Evolutionary conservation across 305 asterid species (phyloP), one percentile per base, ranked within the genome.

Genomic region (Fraxinus ornus): DNA sequence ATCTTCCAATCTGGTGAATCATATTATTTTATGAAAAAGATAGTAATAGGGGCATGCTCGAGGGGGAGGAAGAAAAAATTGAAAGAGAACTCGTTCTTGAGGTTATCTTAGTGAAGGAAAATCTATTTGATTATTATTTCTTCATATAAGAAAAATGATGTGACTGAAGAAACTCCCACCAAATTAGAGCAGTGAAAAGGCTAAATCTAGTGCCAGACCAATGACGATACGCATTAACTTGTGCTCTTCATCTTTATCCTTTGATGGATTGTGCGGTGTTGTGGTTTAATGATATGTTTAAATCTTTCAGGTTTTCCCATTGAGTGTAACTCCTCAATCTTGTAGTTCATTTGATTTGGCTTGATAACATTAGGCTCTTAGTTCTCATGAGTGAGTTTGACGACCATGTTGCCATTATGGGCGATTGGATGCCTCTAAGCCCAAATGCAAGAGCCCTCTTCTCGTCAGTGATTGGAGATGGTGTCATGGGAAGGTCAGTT

Each of bases 401-500:
- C 4, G 72, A 22, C 33, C 15, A 62, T 8, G 33, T 62, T 62
- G 17, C 72, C 32, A 62, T 62, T 7, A 52, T 49, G 64, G 60
- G 70, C n/a, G 66, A 49, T 24, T 49, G 71, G 47, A 26, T 8
- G 80, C 37, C 37, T 21, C 39, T 15, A 22, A 49, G 60, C 24
- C 39, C 70, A 2, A 47, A 47, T 47, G 17, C 71, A 52, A 26
- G 71, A 52, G 37, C 49, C 21, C 15, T 84, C 36, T 87, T 89
- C 78, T 80, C 89, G 3, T 78, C 89, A 3, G 73, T 89, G 85
- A 49, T 87, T 81, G 85, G 85, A n/a, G 89, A 84, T 77, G 89
- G 84, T 79, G 49, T 79, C 79, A 86, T 78, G 68, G 79, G 81
- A 83, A 79, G 83, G 78, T 62, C 86, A 75, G 41, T 60, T 80